Evolutionary conservation across 2,329 filamentous ascomycete genomes (phyloP), one percentile per base, ranked within the genome.

Genomic region (Curvularia spicifera): DNA sequence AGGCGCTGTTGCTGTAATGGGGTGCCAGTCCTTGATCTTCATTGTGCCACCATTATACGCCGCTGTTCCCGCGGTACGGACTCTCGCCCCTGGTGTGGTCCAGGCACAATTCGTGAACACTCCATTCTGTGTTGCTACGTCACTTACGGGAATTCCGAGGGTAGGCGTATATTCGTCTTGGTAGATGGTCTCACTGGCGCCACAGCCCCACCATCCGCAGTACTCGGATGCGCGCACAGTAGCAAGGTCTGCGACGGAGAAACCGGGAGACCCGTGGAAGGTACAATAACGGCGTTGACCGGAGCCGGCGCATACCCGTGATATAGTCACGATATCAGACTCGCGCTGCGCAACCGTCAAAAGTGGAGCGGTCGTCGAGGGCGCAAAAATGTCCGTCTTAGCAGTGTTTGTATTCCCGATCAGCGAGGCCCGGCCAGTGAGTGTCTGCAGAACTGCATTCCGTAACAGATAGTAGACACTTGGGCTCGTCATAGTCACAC

Each of bases 161-260:
- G 43, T 45, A 45, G 43, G 26, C 6, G 26, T 45, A 9, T 45
- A 45, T 31, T 45, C 26, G 26, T 29, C 12, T 15, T 45, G 43
- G 43, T 45, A 29, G 26, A 45, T 45, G 13, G 43, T 45, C 15
- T 45, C 43, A 9, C 43, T 31, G 3, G 43, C 26, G 15, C 7
- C 43, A 18, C 43, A 45, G n/a, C 43, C 24, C 43, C 43, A 29
- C 13, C 15, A 45, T 31, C 43, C 43, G 5, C 43, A 45, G n/a
- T 45, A 45, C 43, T 45, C 43, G 4, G 43, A 45, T 20, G 43
- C 43, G 26, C 43, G 43, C 43, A 45, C 43, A n/a, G 26, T 45
- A 45, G 43, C 43, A 29, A 45, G 43, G 43, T 45, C 43, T 29
- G 43, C 26, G 3, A 45, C 9, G 9, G 26, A 45, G 26, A 45